Evolutionary conservation across 352 stramenopile species (phyloP).

Genomic region (Phytophthora syringae): DNA sequence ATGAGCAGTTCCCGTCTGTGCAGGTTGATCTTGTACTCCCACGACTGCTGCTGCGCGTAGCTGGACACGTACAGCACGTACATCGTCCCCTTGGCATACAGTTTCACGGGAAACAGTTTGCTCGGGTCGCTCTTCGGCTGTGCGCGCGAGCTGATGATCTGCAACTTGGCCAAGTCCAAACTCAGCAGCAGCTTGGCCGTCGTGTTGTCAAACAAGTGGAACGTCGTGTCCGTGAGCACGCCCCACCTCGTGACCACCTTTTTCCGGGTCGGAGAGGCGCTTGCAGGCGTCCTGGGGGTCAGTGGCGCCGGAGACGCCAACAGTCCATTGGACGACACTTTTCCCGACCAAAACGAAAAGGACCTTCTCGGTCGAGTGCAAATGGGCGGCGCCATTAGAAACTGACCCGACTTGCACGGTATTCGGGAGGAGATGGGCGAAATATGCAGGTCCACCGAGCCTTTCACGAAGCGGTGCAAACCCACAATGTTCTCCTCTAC

Average conservation of each 20-base stretch:
- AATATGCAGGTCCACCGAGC: constrained; percentile 64
- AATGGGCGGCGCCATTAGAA: constrained; percentile 64
- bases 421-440: constrained; percentile 63
- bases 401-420: constrained; percentile 79
- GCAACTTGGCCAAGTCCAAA: constrained; percentile 80
- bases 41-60: constrained; percentile 78
- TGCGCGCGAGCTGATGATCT: constrained; percentile 67
- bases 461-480: constrained; percentile 69
- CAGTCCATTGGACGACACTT: constrained; percentile 45
- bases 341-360: constrained; percentile 74
- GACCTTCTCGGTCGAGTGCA: constrained; percentile 45
- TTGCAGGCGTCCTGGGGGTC: constrained; percentile 49
- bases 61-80: constrained; percentile 83
- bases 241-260: constrained; percentile 76
- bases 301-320: constrained; percentile 47
- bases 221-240: constrained; percentile 80
- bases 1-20: constrained; percentile 79
- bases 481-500: constrained; percentile 73
- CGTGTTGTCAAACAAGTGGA: constrained; percentile 82
- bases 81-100: constrained; percentile 71
- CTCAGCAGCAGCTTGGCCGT: constrained; percentile 73
- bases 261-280: constrained; percentile 53
- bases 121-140: constrained; percentile 58
- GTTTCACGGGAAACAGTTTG: constrained; percentile 70
- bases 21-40: constrained; percentile 84